phyloP scores from a whole-genome alignment of 1,284 basidiomycete genomes.

The Pseudozyma sp. region DNA sequence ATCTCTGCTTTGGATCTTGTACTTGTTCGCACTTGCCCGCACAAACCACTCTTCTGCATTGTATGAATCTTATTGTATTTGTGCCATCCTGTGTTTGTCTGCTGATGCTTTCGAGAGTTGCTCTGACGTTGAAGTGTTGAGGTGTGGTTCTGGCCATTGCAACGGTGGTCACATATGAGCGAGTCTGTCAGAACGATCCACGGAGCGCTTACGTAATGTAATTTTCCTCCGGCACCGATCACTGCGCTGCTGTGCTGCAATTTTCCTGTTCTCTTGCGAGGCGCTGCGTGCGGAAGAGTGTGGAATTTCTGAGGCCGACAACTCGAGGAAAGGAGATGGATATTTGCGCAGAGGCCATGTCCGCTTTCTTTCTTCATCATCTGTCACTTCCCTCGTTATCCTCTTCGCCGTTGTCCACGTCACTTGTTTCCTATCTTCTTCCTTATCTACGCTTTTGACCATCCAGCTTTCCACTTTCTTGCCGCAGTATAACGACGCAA shows the following conservation, averaged over 20 bases:
- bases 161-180: too few species aligned
- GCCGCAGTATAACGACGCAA: too few species aligned
- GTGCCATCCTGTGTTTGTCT: slow-evolving; percentile 5
- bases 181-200: too few species aligned
- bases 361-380: not conserved
- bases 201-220: slow-evolving; percentile 21
- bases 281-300: not conserved
- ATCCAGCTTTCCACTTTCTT: too few species aligned
- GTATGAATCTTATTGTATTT: slow-evolving; percentile 31
- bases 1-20: not conserved
- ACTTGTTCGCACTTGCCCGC: slow-evolving; percentile 3
- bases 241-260: slow-evolving; percentile 3
- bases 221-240: not conserved
- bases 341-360: slow-evolving; percentile 9
- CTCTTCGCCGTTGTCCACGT: not conserved
- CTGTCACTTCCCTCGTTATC: not conserved
- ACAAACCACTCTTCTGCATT: slow-evolving; percentile 11
- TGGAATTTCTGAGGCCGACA: not conserved
- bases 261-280: not conserved
- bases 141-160: too few species aligned
- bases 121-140: too few species aligned
- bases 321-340: too few species aligned
- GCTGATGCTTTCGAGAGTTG: not conserved
- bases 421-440: not conserved
- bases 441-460: too few species aligned